Evolutionary conservation across 495 filamentous ascomycete species (phyloP).

Genomic region (Neurospora hispaniola): DNA sequence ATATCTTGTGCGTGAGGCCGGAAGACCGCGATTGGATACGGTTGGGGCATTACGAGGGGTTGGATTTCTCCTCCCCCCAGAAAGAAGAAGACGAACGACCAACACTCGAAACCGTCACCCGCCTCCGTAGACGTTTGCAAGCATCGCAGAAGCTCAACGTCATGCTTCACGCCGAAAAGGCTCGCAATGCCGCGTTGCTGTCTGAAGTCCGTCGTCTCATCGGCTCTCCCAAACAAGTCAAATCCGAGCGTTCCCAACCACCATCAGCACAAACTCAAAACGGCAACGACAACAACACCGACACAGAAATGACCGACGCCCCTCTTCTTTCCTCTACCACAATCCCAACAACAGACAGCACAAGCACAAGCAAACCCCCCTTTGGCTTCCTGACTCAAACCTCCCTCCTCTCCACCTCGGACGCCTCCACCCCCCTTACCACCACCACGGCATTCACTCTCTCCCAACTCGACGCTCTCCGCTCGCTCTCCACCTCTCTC

Average conservation of each 20-base stretch:
- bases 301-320: conserved; percentile 27
- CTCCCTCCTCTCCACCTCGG: conserved; percentile 30
- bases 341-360: conserved; percentile 1
- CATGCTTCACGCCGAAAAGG: conserved; percentile 60
- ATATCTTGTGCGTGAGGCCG: conserved; percentile 65
- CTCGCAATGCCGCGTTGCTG: conserved; percentile 67
- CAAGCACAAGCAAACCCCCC: conserved; percentile 11
- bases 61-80: conserved; percentile 17
- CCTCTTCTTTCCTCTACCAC: conserved; percentile 17
- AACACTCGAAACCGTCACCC: conserved; percentile 53
- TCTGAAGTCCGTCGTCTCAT: conserved; percentile 50
- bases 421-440: conserved; percentile 43
- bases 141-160: conserved; percentile 73
- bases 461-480: conserved; percentile 70
- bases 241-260: not conserved
- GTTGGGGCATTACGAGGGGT: conserved; percentile 70
- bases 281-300: conserved; percentile 3
- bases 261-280: conserved; percentile 18
- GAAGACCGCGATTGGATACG: conserved; percentile 68
- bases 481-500: conserved; percentile 52
- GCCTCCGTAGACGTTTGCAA: conserved; percentile 63
- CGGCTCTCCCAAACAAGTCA: conserved; percentile 12
- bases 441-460: conserved; percentile 71
- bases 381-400: conserved; percentile 41
- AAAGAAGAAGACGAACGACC: conserved; percentile 27